Percentiles rank a stretch among this genome's conserved stretches.
These are phyloP conservation scores for Ceratocystis smalleyi DNA, from an alignment of 2,329 filamentous ascomycete genomes.

Conservation along the genomic window DNA sequence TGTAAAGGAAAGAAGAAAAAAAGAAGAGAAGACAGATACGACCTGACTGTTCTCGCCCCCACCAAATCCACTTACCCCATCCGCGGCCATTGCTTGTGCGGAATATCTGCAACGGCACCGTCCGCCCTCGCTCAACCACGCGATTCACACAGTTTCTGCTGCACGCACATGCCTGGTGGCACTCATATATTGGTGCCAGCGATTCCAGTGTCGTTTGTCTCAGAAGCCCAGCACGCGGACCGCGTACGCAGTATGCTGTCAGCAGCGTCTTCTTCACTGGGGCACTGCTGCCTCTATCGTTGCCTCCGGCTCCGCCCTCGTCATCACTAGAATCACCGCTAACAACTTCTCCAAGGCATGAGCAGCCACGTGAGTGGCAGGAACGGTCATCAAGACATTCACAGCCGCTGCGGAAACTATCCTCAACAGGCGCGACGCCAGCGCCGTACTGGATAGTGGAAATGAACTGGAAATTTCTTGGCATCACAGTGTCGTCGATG, in stretches of 20 bases:
- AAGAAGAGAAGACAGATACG: background rate
- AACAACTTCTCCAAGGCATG: constrained; percentile 51
- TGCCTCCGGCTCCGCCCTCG: constrained; percentile 20
- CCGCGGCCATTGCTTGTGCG: constrained; percentile 50
- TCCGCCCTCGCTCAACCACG: constrained; percentile 59
- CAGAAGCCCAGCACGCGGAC: constrained; percentile 36
- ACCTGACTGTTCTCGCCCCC: background rate
- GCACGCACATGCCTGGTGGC: constrained; percentile 57
- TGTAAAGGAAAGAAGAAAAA: background rate
- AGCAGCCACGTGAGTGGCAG: constrained; percentile 53
- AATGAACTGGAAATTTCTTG: constrained; percentile 54
- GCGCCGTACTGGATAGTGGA: constrained; percentile 41
- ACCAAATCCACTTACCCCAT: constrained; percentile 44
- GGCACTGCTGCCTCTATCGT: constrained; percentile 9
- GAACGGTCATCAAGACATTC: constrained; percentile 44
- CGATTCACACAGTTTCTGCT: constrained; percentile 51
- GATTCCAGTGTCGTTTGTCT: constrained; percentile 37
- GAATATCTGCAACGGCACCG: constrained; percentile 60
- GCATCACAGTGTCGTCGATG: constrained; percentile 39
- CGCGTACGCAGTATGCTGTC: constrained; percentile 51
- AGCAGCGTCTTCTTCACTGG: constrained; percentile 17
- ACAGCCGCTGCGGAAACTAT: constrained; percentile 54
- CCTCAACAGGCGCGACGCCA: constrained; percentile 44
- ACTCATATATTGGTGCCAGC: constrained; percentile 59
- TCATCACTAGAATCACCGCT: constrained; percentile 30